A percentile compares a stretch with the other conserved stretches of the same genome.
Conservation (phyloP, 2,329 filamentous ascomycete genomes). For the Aspergillus sp. region DNA sequence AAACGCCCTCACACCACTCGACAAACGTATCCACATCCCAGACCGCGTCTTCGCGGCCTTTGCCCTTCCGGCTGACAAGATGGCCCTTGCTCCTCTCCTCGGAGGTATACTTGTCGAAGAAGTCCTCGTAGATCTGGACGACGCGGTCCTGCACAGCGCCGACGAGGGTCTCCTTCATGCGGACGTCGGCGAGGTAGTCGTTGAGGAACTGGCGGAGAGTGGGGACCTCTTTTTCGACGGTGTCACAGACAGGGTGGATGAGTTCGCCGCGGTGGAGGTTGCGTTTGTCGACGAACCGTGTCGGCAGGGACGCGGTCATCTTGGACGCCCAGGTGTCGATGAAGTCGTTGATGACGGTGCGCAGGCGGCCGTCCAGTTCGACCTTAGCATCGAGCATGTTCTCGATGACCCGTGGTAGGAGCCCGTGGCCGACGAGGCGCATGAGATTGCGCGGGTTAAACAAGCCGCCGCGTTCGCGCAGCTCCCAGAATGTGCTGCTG, state of each 20-base stretch:
- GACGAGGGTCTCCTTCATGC: constrained; percentile 57
- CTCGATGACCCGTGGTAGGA: constrained; percentile 57
- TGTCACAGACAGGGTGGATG: constrained; percentile 41
- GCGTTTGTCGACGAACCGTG: constrained; percentile 28
- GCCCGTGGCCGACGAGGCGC: constrained; percentile 47
- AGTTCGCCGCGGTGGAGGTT: constrained; percentile 32
- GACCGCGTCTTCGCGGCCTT: constrained; percentile 51
- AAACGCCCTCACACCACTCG: constrained; percentile 52
- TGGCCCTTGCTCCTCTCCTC: constrained; percentile 32
- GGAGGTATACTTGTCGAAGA: constrained; percentile 45
- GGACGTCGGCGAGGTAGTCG: constrained; percentile 55
- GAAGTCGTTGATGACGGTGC: constrained; percentile 57
- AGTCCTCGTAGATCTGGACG: constrained; percentile 54
- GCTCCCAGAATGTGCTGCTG: constrained; percentile 57
- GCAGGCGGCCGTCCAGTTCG: constrained; percentile 54
- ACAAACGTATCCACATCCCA: constrained; percentile 58
- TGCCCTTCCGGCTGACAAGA: constrained; percentile 43
- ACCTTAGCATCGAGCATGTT: constrained; percentile 65
- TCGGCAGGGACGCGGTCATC: constrained; percentile 45
- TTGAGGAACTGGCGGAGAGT: constrained; percentile 48
- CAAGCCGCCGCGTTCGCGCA: constrained; percentile 54
- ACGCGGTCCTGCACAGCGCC: constrained; percentile 57
- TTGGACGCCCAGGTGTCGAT: constrained; percentile 48
- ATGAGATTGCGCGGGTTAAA: constrained; percentile 58
- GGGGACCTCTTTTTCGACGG: constrained; percentile 50